phyloP scores from a whole-genome alignment of 1,139 yeast species.

The Yamadazyma kanchanaburiensis region DNA sequence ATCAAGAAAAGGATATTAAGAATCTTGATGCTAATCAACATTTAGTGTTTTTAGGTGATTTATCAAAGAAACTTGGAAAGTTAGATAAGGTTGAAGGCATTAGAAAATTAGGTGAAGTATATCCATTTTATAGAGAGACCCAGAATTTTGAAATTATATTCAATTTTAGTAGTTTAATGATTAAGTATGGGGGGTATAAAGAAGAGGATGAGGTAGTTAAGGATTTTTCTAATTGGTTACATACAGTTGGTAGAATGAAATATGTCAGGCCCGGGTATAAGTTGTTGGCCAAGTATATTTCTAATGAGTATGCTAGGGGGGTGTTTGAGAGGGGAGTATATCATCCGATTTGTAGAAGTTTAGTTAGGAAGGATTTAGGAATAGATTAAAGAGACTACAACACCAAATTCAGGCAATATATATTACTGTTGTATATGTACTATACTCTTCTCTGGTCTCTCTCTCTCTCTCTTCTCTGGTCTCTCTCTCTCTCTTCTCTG shows the following conservation, averaged over 20 bases:
- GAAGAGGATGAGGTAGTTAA: slow-evolving; percentile 17
- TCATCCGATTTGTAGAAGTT: slow-evolving; percentile 38
- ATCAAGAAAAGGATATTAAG: slow-evolving; percentile 19
- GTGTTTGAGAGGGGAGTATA: slow-evolving; percentile 26
- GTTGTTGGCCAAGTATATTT: slow-evolving; percentile 24
- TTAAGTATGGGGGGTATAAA: slow-evolving; percentile 23
- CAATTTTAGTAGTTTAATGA: slow-evolving; percentile 29
- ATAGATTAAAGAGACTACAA: slow-evolving; percentile 8
- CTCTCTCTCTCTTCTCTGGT: too few relatives aligned
- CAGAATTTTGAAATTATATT: slow-evolving; percentile 33
- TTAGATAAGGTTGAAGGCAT: slow-evolving; percentile 16
- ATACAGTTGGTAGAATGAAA: slow-evolving; percentile 43
- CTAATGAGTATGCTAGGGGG: slow-evolving; percentile 26
- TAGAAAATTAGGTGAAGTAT: slow-evolving; percentile 19
- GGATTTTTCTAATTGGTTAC: slow-evolving; percentile 34
- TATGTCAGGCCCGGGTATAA: slow-evolving; percentile 41
- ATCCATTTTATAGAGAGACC: slow-evolving; percentile 21
- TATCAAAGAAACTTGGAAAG: slow-evolving; percentile 19
- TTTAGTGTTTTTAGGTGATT: slow-evolving; percentile 30
- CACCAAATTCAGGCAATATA: too few relatives aligned
- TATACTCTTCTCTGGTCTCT: too few relatives aligned
- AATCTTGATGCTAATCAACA: slow-evolving; percentile 33
- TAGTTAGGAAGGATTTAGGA: slow-evolving; percentile 35
- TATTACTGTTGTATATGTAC: too few relatives aligned
- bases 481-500: too few relatives aligned